Conservation (phyloP, 305 asterid species). For the Caryopteris hybrid region DNA sequence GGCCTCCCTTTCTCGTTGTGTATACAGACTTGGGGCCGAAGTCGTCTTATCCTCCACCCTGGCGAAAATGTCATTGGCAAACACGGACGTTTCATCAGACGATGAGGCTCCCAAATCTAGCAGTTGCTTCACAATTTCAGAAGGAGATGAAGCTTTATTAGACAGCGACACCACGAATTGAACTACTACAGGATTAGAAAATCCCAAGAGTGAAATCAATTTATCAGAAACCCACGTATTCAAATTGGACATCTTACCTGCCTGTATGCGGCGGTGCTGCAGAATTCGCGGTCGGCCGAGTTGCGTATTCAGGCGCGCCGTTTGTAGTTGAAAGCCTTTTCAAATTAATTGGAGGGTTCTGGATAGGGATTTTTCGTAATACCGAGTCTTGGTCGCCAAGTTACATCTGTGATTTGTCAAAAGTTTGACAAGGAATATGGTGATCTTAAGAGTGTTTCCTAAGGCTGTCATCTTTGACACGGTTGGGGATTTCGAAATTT, state of each 20-base stretch:
- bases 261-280: too few relatives aligned
- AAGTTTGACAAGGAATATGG: too few relatives aligned
- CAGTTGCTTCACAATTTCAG: neutral
- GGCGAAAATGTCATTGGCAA: neutral
- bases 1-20: neutral
- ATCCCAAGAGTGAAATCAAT: neutral
- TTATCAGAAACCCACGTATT: neutral
- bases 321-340: too few relatives aligned
- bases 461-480: too few relatives aligned
- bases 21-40: neutral
- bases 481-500: too few relatives aligned
- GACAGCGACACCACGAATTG: neutral
- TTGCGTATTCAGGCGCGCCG: too few relatives aligned
- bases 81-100: neutral
- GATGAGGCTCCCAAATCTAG: neutral
- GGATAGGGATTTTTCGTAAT: too few relatives aligned
- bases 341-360: neutral
- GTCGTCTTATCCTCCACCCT: neutral
- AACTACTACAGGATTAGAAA: neutral
- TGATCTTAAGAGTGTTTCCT: too few relatives aligned
- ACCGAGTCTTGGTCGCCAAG: too few relatives aligned
- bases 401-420: too few relatives aligned
- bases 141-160: neutral
- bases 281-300: too few relatives aligned
- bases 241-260: neutral